Conservation (phyloP, 306 rosid species). For the Vigna unguiculata region DNA sequence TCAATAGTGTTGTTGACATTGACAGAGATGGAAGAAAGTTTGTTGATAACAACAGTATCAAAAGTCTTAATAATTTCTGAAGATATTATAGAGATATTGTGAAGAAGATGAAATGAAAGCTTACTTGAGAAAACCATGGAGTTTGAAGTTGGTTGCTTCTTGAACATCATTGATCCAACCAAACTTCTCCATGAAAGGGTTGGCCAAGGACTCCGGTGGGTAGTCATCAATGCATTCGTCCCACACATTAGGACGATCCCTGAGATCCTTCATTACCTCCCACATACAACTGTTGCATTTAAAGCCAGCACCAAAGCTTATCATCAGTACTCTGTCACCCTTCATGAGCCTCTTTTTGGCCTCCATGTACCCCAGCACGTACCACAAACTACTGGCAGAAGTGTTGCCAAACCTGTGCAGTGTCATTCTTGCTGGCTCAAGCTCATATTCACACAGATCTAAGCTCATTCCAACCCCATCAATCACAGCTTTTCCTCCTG, state of each 20-base stretch:
- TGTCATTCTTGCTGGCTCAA: slow-evolving; percentile 95
- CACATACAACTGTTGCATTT: slow-evolving; percentile 91
- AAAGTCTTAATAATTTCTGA: not conserved
- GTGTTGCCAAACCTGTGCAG: slow-evolving; percentile 92
- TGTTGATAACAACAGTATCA: not conserved
- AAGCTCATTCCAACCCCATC: slow-evolving; percentile 81
- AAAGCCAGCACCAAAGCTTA: slow-evolving; percentile 96
- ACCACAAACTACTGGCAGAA: slow-evolving; percentile 89
- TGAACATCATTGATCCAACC: slow-evolving; percentile 78
- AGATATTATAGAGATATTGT: not conserved
- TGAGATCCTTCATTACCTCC: slow-evolving; percentile 78
- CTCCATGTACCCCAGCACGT: slow-evolving; percentile 90
- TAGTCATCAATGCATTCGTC: slow-evolving; percentile 67
- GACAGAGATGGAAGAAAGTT: not conserved
- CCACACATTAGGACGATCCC: slow-evolving; percentile 68
- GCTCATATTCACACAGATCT: slow-evolving; percentile 64
- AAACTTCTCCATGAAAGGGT: slow-evolving; percentile 83
- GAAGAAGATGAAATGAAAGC: not conserved
- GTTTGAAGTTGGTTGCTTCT: slow-evolving; percentile 60
- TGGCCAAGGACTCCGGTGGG: slow-evolving; percentile 73
- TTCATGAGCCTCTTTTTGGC: slow-evolving; percentile 81
- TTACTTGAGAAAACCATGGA: slow-evolving; percentile 34
- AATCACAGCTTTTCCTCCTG: slow-evolving; percentile 93
- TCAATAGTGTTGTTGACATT: not conserved
- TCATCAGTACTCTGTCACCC: slow-evolving; percentile 75